These are phyloP conservation scores for Lunasporangiospora selenospora DNA, from an alignment of 192 early-diverging fungal genomes.

Conservation along the genomic window DNA sequence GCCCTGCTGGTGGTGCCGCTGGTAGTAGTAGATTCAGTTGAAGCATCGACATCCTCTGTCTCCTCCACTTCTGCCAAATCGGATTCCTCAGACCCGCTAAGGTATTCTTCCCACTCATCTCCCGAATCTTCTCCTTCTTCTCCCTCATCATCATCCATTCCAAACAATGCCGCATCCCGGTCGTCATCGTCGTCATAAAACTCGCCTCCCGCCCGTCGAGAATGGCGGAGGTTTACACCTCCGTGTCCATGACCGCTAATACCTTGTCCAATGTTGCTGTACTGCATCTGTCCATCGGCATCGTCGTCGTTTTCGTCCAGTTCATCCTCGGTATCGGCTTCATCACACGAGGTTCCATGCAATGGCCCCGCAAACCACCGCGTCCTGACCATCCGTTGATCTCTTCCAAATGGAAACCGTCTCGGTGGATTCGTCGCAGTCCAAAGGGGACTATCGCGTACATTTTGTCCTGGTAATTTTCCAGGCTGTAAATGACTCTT, in stretches of 20 bases:
- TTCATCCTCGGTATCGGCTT: conserved; percentile 21
- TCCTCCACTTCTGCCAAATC: no score
- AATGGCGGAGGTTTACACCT: no score
- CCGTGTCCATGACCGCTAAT: no score
- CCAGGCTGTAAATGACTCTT: conserved; percentile 28
- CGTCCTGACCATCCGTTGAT: conserved; percentile 25
- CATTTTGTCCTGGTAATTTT: conserved; percentile 24
- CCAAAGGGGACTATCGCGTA: conserved; percentile 25
- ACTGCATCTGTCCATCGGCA: no score
- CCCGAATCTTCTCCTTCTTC: conserved; percentile 33
- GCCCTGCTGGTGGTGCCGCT: no score
- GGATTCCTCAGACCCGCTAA: no score
- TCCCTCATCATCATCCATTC: conserved; percentile 42
- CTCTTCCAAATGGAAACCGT: conserved; percentile 14
- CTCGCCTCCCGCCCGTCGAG: no score
- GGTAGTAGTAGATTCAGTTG: no score
- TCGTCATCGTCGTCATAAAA: conserved; percentile 28
- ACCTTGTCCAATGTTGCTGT: no score
- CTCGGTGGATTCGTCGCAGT: conserved; percentile 14
- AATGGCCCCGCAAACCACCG: conserved; percentile 30
- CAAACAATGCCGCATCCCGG: conserved; percentile 26
- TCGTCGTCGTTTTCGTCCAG: conserved; percentile 17
- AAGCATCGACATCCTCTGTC: conserved; percentile 2
- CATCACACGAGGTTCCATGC: conserved; percentile 27
- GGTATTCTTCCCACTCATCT: conserved; percentile 17